These are phyloP conservation scores for Cercophora sp. DNA, from an alignment of 495 filamentous ascomycete species.

Conservation along the genomic window DNA sequence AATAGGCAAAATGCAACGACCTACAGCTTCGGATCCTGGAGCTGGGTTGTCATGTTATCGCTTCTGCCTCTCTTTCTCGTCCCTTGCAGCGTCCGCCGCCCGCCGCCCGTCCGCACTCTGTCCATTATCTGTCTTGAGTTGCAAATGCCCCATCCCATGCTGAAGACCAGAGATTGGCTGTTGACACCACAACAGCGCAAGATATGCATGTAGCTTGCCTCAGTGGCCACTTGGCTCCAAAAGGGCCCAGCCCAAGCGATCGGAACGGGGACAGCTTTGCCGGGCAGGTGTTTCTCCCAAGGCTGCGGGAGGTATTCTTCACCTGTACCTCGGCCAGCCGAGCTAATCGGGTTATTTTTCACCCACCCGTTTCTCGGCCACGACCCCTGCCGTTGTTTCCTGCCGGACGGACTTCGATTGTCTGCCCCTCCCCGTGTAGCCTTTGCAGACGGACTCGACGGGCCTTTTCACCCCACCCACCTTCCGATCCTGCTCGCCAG, in stretches of 20 bases:
- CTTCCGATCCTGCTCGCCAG: too few species aligned
- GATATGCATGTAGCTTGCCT: too few species aligned
- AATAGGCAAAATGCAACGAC: not conserved
- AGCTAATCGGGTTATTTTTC: constrained; percentile 22
- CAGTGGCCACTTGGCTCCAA: not conserved
- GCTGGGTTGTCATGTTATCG: too few species aligned
- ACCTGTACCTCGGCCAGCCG: not conserved
- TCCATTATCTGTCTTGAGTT: too few species aligned
- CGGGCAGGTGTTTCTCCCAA: constrained; percentile 7
- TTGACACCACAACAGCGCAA: too few species aligned
- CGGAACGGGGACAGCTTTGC: too few species aligned
- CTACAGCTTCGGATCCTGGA: too few species aligned
- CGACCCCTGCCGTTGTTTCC: not conserved
- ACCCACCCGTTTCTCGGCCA: constrained; percentile 9
- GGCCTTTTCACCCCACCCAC: constrained; percentile 17
- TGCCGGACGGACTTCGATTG: constrained; percentile 11
- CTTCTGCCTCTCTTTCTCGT: not conserved
- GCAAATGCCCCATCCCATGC: too few species aligned
- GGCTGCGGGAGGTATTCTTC: not conserved
- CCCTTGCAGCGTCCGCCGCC: not conserved
- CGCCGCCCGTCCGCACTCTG: too few species aligned
- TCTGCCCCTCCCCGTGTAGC: too few species aligned
- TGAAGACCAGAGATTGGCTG: too few species aligned
- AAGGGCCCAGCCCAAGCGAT: not conserved
- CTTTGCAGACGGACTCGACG: constrained; percentile 7